Conservation (phyloP, 179 eudicot species). For the Corrigiola litoralis region DNA sequence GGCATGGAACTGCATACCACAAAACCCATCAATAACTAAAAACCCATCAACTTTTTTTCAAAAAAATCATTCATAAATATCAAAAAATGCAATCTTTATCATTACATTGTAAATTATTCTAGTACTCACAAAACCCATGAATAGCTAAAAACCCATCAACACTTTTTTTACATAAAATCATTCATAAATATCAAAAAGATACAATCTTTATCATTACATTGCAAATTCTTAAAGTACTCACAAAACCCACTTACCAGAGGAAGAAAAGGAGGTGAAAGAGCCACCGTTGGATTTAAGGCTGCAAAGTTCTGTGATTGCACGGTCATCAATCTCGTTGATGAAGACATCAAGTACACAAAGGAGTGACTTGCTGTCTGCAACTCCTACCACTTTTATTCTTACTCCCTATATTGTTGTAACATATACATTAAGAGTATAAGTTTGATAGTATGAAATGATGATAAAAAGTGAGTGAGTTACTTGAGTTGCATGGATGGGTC, state of each 20-base stretch:
- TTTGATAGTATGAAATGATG: not conserved
- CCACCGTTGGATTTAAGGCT: constrained; percentile 52
- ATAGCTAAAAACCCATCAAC: not conserved
- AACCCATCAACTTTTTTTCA: not conserved
- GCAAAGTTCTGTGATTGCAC: constrained; percentile 47
- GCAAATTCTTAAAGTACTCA: no score
- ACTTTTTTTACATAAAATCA: no score
- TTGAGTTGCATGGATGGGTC: constrained; percentile 49
- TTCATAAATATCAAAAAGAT: no score
- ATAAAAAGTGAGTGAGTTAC: constrained; percentile 26
- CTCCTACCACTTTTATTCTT: constrained; percentile 67
- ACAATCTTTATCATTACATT: no score
- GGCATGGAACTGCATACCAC: constrained; percentile 42
- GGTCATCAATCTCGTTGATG: constrained; percentile 65
- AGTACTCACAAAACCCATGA: no score
- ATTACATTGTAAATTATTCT: no score
- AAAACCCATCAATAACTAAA: not conserved
- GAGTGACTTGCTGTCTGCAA: constrained; percentile 75
- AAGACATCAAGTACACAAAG: constrained; percentile 51
- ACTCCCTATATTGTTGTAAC: constrained; percentile 68
- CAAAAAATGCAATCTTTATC: no score
- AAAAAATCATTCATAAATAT: no score
- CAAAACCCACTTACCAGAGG: constrained; percentile 59
- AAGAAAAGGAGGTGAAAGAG: constrained; percentile 40
- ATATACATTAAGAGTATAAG: no score